Base-by-base conservation (phyloP, 306 rosid species). In the Crataegus laevigata region DNA sequence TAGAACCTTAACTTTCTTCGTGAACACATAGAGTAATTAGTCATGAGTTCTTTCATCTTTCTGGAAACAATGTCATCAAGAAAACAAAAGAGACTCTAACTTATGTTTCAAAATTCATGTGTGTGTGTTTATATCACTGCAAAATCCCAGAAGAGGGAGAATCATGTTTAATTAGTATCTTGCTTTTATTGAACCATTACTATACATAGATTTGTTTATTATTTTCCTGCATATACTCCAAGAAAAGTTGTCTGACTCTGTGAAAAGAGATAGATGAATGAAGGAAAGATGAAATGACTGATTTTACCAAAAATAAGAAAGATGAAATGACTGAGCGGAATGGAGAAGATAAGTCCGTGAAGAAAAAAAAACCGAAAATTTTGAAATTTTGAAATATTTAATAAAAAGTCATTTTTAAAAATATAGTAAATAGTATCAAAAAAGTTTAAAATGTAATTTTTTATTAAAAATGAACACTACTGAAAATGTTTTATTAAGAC, bases 281-380 rank as follows among this genome's bases (percentile, higher is more conserved):
- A 40, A 18, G 18, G 34, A 71, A 63, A 75, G 73, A 68, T 73
- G 83, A 26, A 60, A 68, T 54, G 70, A 78, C 47, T 42, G 62
- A 68, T n/a, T n/a, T n/a, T n/a, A n/a, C n/a, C n/a, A n/a, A n/a
- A n/a, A n/a, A n/a, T n/a, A n/a, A n/a, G 34, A 71, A 63, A 75
- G 73, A 68, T 73, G 83, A 26, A 60, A 68, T 54, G 70, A 78
- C 47, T 42, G 62, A 68, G 68, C 38, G 28, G 52, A 42, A 76
- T 43, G 24, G 77, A 28, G 71, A 61, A 66, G 80, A 6, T 15
- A 10, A 74, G 71, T 19, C 28, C 45, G 75, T 17, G 68, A 74
- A 51, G 68, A 1, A 36, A 36, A 36, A 36, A 38, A 59, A 5
- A 25, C n/a, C n/a, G n/a, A n/a, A n/a, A n/a, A n/a, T n/a, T n/a